Percentiles rank a stretch among this genome's conserved stretches.
phyloP scores from a whole-genome alignment of 2,329 filamentous ascomycete species.

The Fusarium burgessii region DNA sequence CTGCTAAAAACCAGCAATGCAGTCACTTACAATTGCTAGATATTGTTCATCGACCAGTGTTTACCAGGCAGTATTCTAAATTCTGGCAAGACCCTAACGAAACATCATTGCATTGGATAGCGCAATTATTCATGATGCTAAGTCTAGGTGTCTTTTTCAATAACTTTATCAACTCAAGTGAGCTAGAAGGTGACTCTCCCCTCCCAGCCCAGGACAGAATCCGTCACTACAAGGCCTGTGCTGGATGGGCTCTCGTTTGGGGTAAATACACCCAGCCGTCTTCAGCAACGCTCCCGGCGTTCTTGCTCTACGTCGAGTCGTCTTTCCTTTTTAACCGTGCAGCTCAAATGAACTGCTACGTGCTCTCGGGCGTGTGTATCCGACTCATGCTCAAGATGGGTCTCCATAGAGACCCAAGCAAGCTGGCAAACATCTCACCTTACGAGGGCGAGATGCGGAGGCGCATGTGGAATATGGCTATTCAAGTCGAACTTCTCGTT shows the following conservation, averaged over 20 bases:
- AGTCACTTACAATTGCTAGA: constrained; percentile 52
- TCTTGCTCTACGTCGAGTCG: constrained; percentile 65
- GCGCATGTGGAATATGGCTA: constrained; percentile 64
- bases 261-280: constrained; percentile 65
- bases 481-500: constrained; percentile 72
- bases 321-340: constrained; percentile 65
- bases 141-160: constrained; percentile 59
- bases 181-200: constrained; percentile 57
- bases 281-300: constrained; percentile 61
- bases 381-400: constrained; percentile 70
- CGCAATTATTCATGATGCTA: constrained; percentile 63
- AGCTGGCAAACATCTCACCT: constrained; percentile 62
- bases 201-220: constrained; percentile 59
- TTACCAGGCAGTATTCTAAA: constrained; percentile 60
- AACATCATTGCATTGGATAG: constrained; percentile 61
- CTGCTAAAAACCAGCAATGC: not conserved
- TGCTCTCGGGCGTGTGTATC: constrained; percentile 63
- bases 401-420: constrained; percentile 66
- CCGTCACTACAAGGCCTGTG: constrained; percentile 61
- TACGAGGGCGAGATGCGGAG: constrained; percentile 68
- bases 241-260: constrained; percentile 63
- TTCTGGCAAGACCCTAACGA: constrained; percentile 61
- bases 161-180: constrained; percentile 57
- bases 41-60: constrained; percentile 65
- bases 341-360: constrained; percentile 66